Conservation (phyloP, 2,329 filamentous ascomycete species). For the Volutella citrinella region DNA sequence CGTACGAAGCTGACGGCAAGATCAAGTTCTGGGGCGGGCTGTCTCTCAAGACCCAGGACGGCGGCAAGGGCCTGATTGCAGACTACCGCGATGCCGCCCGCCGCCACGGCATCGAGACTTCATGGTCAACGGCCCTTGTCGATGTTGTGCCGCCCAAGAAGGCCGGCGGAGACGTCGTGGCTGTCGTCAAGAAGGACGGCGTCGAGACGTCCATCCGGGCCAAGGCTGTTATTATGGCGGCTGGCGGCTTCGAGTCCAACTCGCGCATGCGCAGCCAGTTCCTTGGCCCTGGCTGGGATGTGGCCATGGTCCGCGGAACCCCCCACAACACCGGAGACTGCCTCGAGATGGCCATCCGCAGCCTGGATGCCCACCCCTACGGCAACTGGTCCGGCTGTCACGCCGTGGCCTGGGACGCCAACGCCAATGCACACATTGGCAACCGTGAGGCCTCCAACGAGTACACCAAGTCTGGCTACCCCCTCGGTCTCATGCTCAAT, state of each 20-base stretch:
- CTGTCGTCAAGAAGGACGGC: too few species aligned
- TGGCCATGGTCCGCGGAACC: slow-evolving; percentile 38
- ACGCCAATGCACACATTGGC: slow-evolving; percentile 52
- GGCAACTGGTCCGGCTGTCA: slow-evolving; percentile 67
- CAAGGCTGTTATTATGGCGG: too few species aligned
- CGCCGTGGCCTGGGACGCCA: slow-evolving; percentile 62
- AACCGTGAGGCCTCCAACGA: slow-evolving; percentile 61
- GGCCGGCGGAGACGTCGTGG: too few species aligned
- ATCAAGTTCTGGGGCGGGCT: slow-evolving; percentile 67
- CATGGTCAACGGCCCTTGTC: too few species aligned
- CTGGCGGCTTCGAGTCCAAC: slow-evolving; percentile 63
- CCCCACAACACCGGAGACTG: slow-evolving; percentile 62
- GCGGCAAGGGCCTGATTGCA: slow-evolving; percentile 56
- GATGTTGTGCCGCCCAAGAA: too few species aligned
- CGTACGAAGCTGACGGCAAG: slow-evolving; percentile 59
- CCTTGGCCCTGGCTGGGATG: slow-evolving; percentile 37
- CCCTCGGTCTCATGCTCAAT: slow-evolving; percentile 64
- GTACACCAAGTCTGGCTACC: slow-evolving; percentile 68
- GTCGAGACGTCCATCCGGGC: too few species aligned
- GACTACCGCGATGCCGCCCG: slow-evolving; percentile 47
- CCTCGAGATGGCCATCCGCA: slow-evolving; percentile 49
- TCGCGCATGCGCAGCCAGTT: slow-evolving; percentile 53
- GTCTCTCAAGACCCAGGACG: slow-evolving; percentile 55
- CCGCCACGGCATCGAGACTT: too few species aligned
- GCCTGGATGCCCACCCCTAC: slow-evolving; percentile 46